Percentiles rank a stretch among this genome's conserved stretches.
phyloP scores from a whole-genome alignment of 2,329 filamentous ascomycete genomes.

The Xylariaceae sp. region DNA sequence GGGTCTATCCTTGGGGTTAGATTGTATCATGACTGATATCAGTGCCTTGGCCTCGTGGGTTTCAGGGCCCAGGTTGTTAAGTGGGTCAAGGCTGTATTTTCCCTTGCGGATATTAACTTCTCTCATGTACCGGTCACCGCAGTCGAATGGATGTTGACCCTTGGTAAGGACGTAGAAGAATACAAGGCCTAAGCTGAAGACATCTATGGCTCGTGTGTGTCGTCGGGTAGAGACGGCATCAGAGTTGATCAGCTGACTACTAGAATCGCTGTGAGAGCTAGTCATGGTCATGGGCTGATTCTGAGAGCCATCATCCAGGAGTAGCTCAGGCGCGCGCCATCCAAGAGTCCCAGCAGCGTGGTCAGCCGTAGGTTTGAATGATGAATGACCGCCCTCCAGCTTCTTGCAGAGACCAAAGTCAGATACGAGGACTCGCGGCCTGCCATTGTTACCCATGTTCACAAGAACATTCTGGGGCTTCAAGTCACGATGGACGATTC shows the following conservation, averaged over 20 bases:
- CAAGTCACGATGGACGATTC: slow-evolving; percentile 94
- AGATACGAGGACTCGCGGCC: slow-evolving; percentile 85
- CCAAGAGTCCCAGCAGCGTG: slow-evolving; percentile 91
- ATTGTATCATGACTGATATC: slow-evolving; percentile 73
- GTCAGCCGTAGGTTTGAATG: slow-evolving; percentile 88
- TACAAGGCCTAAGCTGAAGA: slow-evolving; percentile 95
- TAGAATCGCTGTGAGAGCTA: slow-evolving; percentile 58
- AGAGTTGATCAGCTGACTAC: slow-evolving; percentile 54
- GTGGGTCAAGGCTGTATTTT: slow-evolving; percentile 64
- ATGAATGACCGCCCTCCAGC: slow-evolving; percentile 88
- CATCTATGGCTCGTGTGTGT: slow-evolving; percentile 92
- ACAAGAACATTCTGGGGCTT: slow-evolving; percentile 98
- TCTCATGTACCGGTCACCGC: slow-evolving; percentile 89
- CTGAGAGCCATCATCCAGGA: slow-evolving; percentile 67
- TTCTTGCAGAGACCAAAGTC: slow-evolving; percentile 99
- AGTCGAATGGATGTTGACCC: slow-evolving; percentile 88
- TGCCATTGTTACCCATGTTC: slow-evolving; percentile 63
- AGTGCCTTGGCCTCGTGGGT: slow-evolving; percentile 84
- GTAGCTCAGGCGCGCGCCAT: slow-evolving; percentile 92
- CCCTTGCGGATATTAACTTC: slow-evolving; percentile 97
- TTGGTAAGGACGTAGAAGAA: slow-evolving; percentile 98
- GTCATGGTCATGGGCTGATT: slow-evolving; percentile 36
- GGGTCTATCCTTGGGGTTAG: slow-evolving; percentile 55
- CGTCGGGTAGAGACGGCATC: slow-evolving; percentile 64
- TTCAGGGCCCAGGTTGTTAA: slow-evolving; percentile 76